phyloP scores from a whole-genome alignment of 805 yeast genomes.

The Saccharomycopsis synnaedendra region DNA sequence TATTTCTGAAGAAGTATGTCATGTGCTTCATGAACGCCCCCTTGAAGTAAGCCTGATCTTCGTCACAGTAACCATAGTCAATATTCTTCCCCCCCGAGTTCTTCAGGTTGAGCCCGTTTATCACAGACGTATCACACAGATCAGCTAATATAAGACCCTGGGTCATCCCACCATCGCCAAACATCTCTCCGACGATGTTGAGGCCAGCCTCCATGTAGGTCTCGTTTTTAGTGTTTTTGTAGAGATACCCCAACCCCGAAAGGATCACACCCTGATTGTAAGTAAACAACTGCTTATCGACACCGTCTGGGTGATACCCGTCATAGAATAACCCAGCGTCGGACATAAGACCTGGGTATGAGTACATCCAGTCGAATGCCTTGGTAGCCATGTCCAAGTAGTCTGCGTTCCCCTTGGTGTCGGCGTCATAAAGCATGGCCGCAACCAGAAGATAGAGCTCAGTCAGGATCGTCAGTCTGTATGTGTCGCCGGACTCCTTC shows the following conservation, averaged over 20 bases:
- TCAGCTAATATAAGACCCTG: not conserved
- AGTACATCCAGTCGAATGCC: not conserved
- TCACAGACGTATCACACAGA: not conserved
- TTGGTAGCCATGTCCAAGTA: not conserved
- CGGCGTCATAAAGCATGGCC: not conserved
- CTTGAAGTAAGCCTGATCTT: not conserved
- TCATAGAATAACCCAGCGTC: not conserved
- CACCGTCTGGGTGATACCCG: not conserved
- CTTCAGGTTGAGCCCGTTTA: not conserved
- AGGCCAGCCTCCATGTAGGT: not conserved
- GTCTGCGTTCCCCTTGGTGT: not conserved
- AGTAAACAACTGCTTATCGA: not conserved
- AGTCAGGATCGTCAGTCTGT: slow-evolving; percentile 1
- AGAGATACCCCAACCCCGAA: slow-evolving; percentile 1
- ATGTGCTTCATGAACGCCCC: slow-evolving; percentile 2
- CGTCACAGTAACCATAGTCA: not conserved
- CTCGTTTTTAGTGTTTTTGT: not conserved
- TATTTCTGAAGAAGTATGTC: not conserved
- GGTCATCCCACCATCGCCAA: not conserved
- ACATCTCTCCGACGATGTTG: not conserved
- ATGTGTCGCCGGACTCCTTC: not conserved
- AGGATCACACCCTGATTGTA: slow-evolving; percentile 1
- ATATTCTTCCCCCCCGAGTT: not conserved
- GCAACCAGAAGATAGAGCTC: not conserved
- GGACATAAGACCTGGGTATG: not conserved